These are phyloP conservation scores for Cunninghamia lanceolata DNA, from an alignment of 75 land plant genomes.

Conservation along the genomic window DNA sequence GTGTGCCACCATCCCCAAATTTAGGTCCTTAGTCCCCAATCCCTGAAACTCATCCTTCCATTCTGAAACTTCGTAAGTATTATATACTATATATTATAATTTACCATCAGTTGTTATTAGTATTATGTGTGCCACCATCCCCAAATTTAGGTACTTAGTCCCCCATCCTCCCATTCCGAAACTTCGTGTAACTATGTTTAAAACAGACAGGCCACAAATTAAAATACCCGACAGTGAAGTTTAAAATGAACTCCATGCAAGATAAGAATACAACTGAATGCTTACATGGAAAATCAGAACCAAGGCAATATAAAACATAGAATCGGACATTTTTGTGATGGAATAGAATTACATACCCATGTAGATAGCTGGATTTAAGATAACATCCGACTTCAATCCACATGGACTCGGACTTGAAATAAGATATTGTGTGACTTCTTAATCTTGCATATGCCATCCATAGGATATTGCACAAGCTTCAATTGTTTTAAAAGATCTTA, in stretches of 20 bases:
- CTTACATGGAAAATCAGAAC: neutral
- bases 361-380: neutral
- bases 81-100: too few species aligned
- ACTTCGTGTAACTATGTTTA: too few species aligned
- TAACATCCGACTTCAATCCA: neutral
- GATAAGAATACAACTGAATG: neutral
- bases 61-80: too few species aligned
- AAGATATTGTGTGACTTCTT: neutral
- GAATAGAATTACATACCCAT: neutral
- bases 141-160: too few species aligned
- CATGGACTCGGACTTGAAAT: neutral
- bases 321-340: neutral
- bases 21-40: too few species aligned
- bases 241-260: neutral
- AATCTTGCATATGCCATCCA: neutral
- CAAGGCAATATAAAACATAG: slow-evolving; percentile 2
- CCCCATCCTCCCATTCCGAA: too few species aligned
- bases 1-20: too few species aligned
- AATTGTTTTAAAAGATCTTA: neutral
- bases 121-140: too few species aligned
- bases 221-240: neutral
- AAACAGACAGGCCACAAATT: neutral
- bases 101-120: too few species aligned
- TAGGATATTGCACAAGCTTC: neutral
- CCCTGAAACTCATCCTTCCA: too few species aligned